phyloP scores from a whole-genome alignment of 108 stramenopile genomes.

The Cyclostephanos invisitatus region DNA sequence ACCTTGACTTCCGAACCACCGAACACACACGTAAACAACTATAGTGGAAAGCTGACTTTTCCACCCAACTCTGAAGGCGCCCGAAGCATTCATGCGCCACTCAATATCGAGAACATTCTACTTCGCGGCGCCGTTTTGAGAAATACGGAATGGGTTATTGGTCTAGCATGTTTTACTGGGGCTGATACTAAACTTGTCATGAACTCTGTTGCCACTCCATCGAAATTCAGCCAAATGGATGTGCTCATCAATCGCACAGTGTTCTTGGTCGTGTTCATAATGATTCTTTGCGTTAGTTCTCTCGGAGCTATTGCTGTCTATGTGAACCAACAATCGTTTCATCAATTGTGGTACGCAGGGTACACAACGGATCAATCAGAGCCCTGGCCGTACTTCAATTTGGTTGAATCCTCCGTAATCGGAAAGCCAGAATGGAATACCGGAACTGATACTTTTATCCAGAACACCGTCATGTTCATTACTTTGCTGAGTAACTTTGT shows the following conservation, averaged over 20 bases:
- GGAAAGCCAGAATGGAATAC: conserved; percentile 61
- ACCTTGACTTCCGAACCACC: conserved; percentile 84
- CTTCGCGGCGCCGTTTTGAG: conserved; percentile 93
- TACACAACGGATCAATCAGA: conserved; percentile 51
- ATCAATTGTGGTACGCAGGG: conserved; percentile 68
- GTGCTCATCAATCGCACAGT: conserved; percentile 77
- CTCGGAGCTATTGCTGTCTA: conserved; percentile 50
- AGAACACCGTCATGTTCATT: conserved; percentile 75
- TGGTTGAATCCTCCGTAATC: conserved; percentile 14
- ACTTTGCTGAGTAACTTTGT: conserved; percentile 89
- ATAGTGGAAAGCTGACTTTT: conserved; percentile 78
- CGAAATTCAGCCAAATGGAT: conserved; percentile 93
- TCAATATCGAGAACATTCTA: conserved; percentile 87
- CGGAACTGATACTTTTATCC: conserved; percentile 61
- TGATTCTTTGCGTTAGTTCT: conserved; percentile 60
- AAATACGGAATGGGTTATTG: conserved; percentile 96
- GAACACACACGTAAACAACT: conserved; percentile 92
- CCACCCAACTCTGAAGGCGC: conserved; percentile 52
- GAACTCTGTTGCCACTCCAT: conserved; percentile 90
- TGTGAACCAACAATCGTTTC: conserved; percentile 42
- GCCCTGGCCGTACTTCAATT: conserved; percentile 78
- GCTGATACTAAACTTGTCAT: conserved; percentile 91
- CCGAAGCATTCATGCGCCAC: conserved; percentile 60
- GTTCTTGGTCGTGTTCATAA: conserved; percentile 83
- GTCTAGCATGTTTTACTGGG: conserved; percentile 94